A percentile compares a stretch with the other conserved stretches of the same genome.
phyloP scores from a whole-genome alignment of 2,329 filamentous ascomycete species.

The Trichophyton benhamiae region DNA sequence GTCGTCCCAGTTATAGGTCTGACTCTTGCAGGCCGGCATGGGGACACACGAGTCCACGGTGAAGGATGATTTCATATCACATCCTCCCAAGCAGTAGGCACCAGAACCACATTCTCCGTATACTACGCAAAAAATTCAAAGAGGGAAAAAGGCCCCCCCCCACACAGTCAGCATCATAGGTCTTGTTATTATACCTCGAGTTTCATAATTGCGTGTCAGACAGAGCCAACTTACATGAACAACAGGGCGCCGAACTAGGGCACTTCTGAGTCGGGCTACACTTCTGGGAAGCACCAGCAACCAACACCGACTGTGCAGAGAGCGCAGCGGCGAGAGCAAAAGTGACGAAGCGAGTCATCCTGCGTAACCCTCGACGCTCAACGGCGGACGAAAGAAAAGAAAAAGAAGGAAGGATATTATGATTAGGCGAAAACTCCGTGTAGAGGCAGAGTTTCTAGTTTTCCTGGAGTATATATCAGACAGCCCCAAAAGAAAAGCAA shows the following conservation, averaged over 20 bases:
- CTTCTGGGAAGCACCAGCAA: conserved; percentile 18
- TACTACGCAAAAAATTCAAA: conserved; percentile 43
- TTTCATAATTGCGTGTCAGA: neutral
- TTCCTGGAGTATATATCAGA: neutral
- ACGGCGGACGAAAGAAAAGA: no score
- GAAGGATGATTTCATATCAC: conserved; percentile 76
- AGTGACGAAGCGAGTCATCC: conserved; percentile 27
- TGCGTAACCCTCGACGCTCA: conserved; percentile 6
- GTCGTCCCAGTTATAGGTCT: conserved; percentile 59
- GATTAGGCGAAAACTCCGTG: conserved; percentile 5
- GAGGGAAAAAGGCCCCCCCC: conserved; percentile 3
- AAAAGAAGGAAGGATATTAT: neutral
- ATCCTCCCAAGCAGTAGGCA: conserved; percentile 90
- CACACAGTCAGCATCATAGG: neutral
- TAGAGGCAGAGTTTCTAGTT: conserved; percentile 2
- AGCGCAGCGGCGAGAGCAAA: conserved; percentile 23
- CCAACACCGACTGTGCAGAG: conserved; percentile 23
- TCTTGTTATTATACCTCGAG: no score
- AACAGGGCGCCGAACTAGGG: conserved; percentile 61
- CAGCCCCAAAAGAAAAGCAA: neutral
- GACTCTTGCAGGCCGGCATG: conserved; percentile 65
- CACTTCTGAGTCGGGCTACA: conserved; percentile 47
- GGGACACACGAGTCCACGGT: conserved; percentile 75
- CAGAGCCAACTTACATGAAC: conserved; percentile 54
- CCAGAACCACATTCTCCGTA: conserved; percentile 89